Evolutionary conservation across 352 stramenopile species (phyloP).

Genomic region (Globisporangium orthogonon): DNA sequence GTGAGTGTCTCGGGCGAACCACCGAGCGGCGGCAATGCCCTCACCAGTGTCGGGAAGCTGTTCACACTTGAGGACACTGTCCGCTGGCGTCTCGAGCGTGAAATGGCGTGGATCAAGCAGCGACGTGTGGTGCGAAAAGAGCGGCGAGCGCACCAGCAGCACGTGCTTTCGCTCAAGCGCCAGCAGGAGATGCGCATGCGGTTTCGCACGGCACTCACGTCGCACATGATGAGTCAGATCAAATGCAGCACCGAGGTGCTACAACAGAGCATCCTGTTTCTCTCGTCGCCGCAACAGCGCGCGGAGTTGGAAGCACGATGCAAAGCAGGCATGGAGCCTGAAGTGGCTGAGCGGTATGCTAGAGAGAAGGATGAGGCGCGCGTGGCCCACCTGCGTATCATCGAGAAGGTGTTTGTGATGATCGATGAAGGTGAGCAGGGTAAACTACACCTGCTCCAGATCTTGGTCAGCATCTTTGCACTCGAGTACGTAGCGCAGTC

Average conservation of each 20-base stretch:
- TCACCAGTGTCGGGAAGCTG: conserved; percentile 25
- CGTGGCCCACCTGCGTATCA: conserved; percentile 25
- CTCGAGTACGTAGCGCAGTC: conserved; percentile 34
- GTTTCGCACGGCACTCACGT: conserved; percentile 39
- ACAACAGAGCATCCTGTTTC: conserved; percentile 47
- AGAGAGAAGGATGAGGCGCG: conserved; percentile 13
- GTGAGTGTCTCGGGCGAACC: background rate
- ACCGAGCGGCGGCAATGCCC: background rate
- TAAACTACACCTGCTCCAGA: conserved; percentile 45
- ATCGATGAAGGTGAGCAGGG: conserved; percentile 29
- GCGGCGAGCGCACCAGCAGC: conserved; percentile 27
- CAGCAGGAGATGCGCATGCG: conserved; percentile 43
- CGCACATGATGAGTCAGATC: conserved; percentile 41
- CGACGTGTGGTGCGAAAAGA: conserved; percentile 27
- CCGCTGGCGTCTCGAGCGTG: conserved; percentile 36
- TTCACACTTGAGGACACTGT: conserved; percentile 45
- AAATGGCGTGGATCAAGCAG: conserved; percentile 35
- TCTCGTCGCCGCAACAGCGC: conserved; percentile 40
- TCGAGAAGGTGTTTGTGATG: conserved; percentile 45
- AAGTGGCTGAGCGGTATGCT: conserved; percentile 41
- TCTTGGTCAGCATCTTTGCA: conserved; percentile 47
- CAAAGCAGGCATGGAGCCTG: conserved; percentile 36
- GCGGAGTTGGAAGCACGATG: conserved; percentile 30
- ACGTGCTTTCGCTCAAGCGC: conserved; percentile 28
- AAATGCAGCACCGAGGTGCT: conserved; percentile 43